Conservation (phyloP, 164 flowering plant species). For the Litsea cubeba region DNA sequence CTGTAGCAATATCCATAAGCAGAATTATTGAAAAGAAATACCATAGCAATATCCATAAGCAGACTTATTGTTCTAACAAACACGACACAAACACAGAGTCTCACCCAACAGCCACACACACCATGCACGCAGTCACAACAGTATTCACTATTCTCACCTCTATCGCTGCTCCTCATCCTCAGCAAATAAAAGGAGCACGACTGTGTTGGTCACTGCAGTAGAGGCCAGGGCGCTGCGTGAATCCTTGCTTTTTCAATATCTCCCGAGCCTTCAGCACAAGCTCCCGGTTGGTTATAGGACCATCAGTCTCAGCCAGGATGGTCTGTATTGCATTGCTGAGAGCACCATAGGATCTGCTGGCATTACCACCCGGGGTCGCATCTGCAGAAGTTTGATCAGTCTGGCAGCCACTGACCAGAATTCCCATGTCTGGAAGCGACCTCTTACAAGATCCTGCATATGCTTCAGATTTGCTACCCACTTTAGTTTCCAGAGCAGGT, state of each 20-base stretch:
- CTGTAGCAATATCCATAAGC: background rate
- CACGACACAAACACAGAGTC: background rate
- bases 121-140: background rate
- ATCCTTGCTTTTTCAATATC: constrained; percentile 69
- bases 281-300: constrained; percentile 49
- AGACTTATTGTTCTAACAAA: background rate
- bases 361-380: constrained; percentile 63
- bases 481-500: constrained; percentile 64
- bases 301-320: constrained; percentile 53
- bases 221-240: constrained; percentile 86
- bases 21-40: background rate
- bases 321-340: constrained; percentile 93
- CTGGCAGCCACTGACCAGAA: constrained; percentile 89
- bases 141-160: background rate
- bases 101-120: background rate
- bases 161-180: background rate
- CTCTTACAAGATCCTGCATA: constrained; percentile 66
- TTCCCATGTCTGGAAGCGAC: constrained; percentile 51
- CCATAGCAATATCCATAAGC: background rate
- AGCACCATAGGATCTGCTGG: constrained; percentile 76
- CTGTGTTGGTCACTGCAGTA: constrained; percentile 69
- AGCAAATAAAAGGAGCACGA: constrained; percentile 69
- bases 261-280: constrained; percentile 67
- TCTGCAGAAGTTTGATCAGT: constrained; percentile 89
- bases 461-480: constrained; percentile 61